Evolutionary conservation across 371 early-diverging fungal species (phyloP).

Genomic region (Sporodiniella umbellata): DNA sequence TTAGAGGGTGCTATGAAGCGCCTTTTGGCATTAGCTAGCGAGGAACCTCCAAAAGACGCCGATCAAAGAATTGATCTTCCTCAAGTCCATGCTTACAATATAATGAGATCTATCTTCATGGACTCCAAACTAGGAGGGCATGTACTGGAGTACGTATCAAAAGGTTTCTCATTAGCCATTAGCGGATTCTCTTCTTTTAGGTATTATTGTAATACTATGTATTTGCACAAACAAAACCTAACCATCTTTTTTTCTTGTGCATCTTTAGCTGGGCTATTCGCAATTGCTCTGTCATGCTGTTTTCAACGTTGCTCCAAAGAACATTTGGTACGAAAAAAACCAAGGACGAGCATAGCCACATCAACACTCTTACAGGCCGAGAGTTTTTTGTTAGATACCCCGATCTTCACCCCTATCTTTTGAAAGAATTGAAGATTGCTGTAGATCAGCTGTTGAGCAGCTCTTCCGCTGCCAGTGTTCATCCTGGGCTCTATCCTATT

Average conservation of each 20-base stretch:
- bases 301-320: conserved; percentile 78
- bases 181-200: conserved; percentile 76
- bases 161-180: conserved; percentile 75
- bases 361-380: conserved; percentile 81
- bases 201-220: conserved; percentile 27
- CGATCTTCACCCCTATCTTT: conserved; percentile 71
- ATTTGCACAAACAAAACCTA: too few species aligned
- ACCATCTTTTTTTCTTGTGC: not conserved
- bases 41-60: conserved; percentile 45
- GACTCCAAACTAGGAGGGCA: conserved; percentile 74
- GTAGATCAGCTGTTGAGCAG: conserved; percentile 55
- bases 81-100: conserved; percentile 90
- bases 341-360: conserved; percentile 64
- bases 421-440: conserved; percentile 65
- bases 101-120: conserved; percentile 77
- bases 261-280: conserved; percentile 81
- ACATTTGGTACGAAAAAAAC: conserved; percentile 81
- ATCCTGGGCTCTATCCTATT: conserved; percentile 77
- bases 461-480: conserved; percentile 49
- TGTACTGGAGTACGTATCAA: conserved; percentile 72
- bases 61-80: conserved; percentile 67
- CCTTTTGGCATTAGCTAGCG: conserved; percentile 61
- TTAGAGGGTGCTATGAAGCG: conserved; percentile 65
- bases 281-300: conserved; percentile 93
- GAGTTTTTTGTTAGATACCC: conserved; percentile 91